Evolutionary conservation across 148 eudicot species (phyloP).

Genomic region (Gaultheria prostrata): DNA sequence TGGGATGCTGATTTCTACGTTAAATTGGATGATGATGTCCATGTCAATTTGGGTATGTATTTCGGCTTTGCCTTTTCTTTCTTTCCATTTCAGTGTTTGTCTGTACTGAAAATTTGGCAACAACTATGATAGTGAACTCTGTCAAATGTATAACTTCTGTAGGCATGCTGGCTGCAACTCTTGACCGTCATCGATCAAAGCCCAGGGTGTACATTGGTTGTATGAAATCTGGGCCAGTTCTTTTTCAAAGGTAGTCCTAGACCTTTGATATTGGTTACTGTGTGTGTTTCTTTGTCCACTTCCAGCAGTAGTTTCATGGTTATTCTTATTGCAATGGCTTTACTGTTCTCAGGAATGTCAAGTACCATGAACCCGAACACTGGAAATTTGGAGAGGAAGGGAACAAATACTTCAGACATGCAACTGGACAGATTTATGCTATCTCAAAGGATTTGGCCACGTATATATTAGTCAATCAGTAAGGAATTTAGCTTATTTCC

Average conservation of each 20-base stretch:
- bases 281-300: background rate
- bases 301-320: slow-evolving; percentile 4
- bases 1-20: slow-evolving; percentile 99
- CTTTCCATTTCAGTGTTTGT: background rate
- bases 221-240: slow-evolving; percentile 98
- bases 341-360: slow-evolving; percentile 55
- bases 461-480: slow-evolving; percentile 84
- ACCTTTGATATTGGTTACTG: slow-evolving; percentile 3
- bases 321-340: background rate
- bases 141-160: slow-evolving; percentile 10
- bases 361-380: slow-evolving; percentile 92
- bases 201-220: slow-evolving; percentile 92
- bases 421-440: slow-evolving; percentile 97
- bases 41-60: slow-evolving; percentile 76
- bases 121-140: background rate
- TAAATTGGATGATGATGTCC: slow-evolving; percentile 95
- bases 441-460: slow-evolving; percentile 92
- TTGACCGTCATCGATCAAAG: slow-evolving; percentile 77
- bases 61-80: background rate
- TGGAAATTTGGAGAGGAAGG: slow-evolving; percentile 99
- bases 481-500: slow-evolving; percentile 27
- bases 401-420: slow-evolving; percentile 90
- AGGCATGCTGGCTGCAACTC: slow-evolving; percentile 86
- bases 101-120: background rate
- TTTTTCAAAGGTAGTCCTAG: slow-evolving; percentile 65